phyloP scores from a whole-genome alignment of 1,139 yeast species.

The Sugiyamaella sp. region DNA sequence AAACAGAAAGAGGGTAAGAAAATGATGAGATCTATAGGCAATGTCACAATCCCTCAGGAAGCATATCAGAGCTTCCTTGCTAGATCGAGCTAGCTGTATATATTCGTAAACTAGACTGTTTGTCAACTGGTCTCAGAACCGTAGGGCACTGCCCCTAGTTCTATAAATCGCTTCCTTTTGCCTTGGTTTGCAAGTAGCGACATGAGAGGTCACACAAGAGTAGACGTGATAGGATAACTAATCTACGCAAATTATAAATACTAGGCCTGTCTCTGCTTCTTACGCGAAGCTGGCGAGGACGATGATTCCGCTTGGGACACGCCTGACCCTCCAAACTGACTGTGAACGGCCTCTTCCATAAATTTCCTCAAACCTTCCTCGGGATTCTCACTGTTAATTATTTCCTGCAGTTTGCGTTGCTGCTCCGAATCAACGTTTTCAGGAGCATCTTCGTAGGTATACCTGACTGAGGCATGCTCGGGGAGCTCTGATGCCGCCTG shows the following conservation, averaged over 20 bases:
- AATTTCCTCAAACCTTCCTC: conserved; percentile 75
- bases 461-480: conserved; percentile 27
- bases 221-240: neutral
- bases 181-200: too few species aligned
- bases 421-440: conserved; percentile 51
- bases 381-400: conserved; percentile 74
- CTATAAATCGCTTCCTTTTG: too few species aligned
- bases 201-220: too few species aligned
- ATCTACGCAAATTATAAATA: conserved; percentile 2
- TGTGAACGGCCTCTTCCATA: conserved; percentile 65
- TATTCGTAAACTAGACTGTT: neutral
- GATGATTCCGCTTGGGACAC: conserved; percentile 11
- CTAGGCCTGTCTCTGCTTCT: conserved; percentile 14
- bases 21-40: conserved; percentile 77
- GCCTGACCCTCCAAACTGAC: conserved; percentile 38
- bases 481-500: conserved; percentile 22
- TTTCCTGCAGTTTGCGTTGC: conserved; percentile 65
- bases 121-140: neutral
- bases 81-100: conserved; percentile 11
- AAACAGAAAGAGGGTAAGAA: conserved; percentile 95
- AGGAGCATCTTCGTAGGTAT: conserved; percentile 32
- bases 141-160: too few species aligned
- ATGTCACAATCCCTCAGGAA: conserved; percentile 75
- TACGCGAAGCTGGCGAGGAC: conserved; percentile 9
- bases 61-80: conserved; percentile 56